Base-by-base conservation (phyloP, 352 stramenopile genomes). In the Pythium apleroticum region DNA sequence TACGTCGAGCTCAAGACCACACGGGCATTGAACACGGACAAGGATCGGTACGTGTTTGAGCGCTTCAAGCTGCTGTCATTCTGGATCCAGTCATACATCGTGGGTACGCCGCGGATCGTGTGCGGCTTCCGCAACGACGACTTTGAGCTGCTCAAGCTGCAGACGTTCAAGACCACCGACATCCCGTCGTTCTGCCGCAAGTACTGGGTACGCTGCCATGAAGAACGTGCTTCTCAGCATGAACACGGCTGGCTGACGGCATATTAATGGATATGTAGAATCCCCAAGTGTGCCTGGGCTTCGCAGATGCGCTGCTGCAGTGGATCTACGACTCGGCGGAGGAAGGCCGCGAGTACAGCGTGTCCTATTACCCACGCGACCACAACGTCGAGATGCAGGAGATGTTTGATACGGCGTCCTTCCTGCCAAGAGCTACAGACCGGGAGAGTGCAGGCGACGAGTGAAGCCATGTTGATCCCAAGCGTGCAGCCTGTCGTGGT, bases 71-170 rank as follows among this genome's bases (percentile, higher is more conserved):
- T 91, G 43, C 63, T 93, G 7, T 79, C 81, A n/a, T 91, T 91
- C 63, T 93, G 85, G 85, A 91, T 93, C 60, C 85, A 93, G 68
- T 93, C 85, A 31, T 93, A 87, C 37, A 35, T 93, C 20, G 82
- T 91, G 14, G 85, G 85, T 8, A 85, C 81, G 10, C 81, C 81
- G 12, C 79, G 71, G 41, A 90, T 93, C 56, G 79, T 90, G 39
- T 90, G 78, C 30, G 85, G 79, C 31, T 93, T 93, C 65, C 81
- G 85, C 41, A 67, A 80, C 55, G 81, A 90, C 48, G 58, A 76
- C 8, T 93, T 89, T 57, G 37, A 75, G 49, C 66, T 91, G 20
- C 56, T 65, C 17, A 91, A 93, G 49, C 63, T 90, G 19, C 82
- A 91, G 65, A 86, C 59, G 1, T 91, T 93, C 45, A 62, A 63